Conservation (phyloP, 106 monocot genomes). For the Platanthera guangdongensis region DNA sequence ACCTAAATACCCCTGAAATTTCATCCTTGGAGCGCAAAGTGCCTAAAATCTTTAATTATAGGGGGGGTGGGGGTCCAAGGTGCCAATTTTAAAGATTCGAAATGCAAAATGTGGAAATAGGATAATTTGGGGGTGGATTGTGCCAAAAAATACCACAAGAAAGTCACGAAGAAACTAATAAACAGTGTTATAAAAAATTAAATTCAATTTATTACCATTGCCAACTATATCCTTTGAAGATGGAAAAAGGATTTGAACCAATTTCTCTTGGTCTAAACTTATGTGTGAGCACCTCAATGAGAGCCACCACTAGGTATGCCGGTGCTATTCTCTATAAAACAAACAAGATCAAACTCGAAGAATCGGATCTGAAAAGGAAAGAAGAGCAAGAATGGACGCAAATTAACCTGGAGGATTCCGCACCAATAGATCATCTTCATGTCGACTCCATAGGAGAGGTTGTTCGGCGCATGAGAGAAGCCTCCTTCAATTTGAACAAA, state of each 20-base stretch:
- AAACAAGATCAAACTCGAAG: background rate
- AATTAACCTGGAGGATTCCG: constrained; percentile 42
- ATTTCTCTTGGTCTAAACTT: constrained; percentile 15
- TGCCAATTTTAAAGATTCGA: too few species aligned
- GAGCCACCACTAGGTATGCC: constrained; percentile 19
- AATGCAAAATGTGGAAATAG: too few species aligned
- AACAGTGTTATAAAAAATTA: background rate
- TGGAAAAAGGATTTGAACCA: constrained; percentile 10
- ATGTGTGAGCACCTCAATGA: constrained; percentile 14
- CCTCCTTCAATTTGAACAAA: constrained; percentile 22
- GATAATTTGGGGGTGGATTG: too few species aligned
- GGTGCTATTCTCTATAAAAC: constrained; percentile 17
- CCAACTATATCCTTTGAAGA: constrained; percentile 22
- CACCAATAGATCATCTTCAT: constrained; percentile 45
- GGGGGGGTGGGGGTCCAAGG: too few species aligned
- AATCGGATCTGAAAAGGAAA: background rate
- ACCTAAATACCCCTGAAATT: too few species aligned
- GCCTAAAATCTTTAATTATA: too few species aligned
- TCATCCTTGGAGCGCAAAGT: too few species aligned
- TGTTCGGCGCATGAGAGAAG: constrained; percentile 43
- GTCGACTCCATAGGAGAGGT: constrained; percentile 41
- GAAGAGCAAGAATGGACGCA: background rate
- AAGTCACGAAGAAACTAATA: too few species aligned
- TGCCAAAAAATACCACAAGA: too few species aligned
- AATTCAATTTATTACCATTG: constrained; percentile 12